A percentile compares a stretch with the other conserved stretches of the same genome.
Conservation (phyloP, 2,329 filamentous ascomycete genomes). For the Aspergillus latus region DNA sequence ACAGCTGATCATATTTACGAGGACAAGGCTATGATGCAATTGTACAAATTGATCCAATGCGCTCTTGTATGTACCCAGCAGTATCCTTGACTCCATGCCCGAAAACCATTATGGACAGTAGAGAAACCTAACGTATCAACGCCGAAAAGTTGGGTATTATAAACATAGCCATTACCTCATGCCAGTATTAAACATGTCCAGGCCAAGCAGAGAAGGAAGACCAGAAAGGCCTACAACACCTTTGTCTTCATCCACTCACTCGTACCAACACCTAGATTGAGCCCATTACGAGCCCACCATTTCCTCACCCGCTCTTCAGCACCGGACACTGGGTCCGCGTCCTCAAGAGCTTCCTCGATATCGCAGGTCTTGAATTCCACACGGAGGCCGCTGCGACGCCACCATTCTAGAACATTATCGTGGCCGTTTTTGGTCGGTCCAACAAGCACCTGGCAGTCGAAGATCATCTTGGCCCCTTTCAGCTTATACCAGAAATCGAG, state of each 20-base stretch:
- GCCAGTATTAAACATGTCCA: not conserved
- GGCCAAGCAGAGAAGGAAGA: not conserved
- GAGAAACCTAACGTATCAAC: slow-evolving; percentile 9
- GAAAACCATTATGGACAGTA: not conserved
- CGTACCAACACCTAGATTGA: slow-evolving; percentile 77
- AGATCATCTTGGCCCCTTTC: slow-evolving; percentile 74
- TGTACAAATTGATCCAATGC: not conserved
- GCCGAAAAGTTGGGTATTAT: slow-evolving; percentile 18
- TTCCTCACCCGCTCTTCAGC: slow-evolving; percentile 70
- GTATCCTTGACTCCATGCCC: not conserved
- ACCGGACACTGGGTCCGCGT: slow-evolving; percentile 64
- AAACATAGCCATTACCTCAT: slow-evolving; percentile 5
- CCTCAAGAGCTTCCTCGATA: slow-evolving; percentile 91
- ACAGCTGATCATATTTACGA: not conserved
- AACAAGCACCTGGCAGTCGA: slow-evolving; percentile 79
- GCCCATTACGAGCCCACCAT: slow-evolving; percentile 86
- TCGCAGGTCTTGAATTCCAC: slow-evolving; percentile 95
- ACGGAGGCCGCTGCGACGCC: slow-evolving; percentile 68
- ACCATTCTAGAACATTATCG: slow-evolving; percentile 85
- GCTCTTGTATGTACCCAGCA: not conserved
- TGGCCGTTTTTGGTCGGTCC: slow-evolving; percentile 86
- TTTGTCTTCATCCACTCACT: slow-evolving; percentile 88
- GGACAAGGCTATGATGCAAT: not conserved
- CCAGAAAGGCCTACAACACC: slow-evolving; percentile 54
- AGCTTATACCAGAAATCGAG: slow-evolving; percentile 78